Base-by-base conservation (phyloP, 345 rosid genomes). In the Crucihimalaya himalaica region DNA sequence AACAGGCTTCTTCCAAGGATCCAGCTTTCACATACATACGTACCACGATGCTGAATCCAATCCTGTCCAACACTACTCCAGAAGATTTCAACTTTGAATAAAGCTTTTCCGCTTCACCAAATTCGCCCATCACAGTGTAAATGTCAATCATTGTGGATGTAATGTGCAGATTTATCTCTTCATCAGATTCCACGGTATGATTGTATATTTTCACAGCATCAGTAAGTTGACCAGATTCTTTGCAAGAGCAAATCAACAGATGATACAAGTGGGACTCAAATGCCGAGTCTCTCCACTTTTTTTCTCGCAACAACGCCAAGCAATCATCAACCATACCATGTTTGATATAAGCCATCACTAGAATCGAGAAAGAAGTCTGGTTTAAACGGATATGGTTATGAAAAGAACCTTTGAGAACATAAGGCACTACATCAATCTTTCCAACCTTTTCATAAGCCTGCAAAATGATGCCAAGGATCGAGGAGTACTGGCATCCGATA, bases 231-330 rank as follows among this genome's bases (percentile, higher is more conserved):
- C 86, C 90, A 23, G 74, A 81, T 81, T 93, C 98, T 84, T 89
- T 93, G 83, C 96, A 90, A 0, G 89, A 87, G 73, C 93, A 90
- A 72, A 91, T 86, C 66, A 93, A 78, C 74, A 93, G 82, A 86
- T 91, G 98, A 77, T 89, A 89, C 83, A 93, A 78, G 61, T 88
- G 88, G 37, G 87, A 89, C 82, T 89, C 94, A 81, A 93, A 93
- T 46, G 63, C 76, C 2, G 81, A 81, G 87, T 93, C 98, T 58
- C 80, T 85, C 97, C 98, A 93, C 47, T 21, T 50, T 57, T 86
- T 91, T 12, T 83, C 84, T 57, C 75, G 71, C 84, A 93, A 71
- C 28, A 93, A 80, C 45, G 68, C 75, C 50, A 91, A 78, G 57
- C 94, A 96, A 72, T 86, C 89, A 76, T 84, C 83, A 18, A 87